Evolutionary conservation across 1,139 yeast species (phyloP), one percentile per base, ranked within the genome.

Genomic region (Zhuliangozyma parablackwelliae): DNA sequence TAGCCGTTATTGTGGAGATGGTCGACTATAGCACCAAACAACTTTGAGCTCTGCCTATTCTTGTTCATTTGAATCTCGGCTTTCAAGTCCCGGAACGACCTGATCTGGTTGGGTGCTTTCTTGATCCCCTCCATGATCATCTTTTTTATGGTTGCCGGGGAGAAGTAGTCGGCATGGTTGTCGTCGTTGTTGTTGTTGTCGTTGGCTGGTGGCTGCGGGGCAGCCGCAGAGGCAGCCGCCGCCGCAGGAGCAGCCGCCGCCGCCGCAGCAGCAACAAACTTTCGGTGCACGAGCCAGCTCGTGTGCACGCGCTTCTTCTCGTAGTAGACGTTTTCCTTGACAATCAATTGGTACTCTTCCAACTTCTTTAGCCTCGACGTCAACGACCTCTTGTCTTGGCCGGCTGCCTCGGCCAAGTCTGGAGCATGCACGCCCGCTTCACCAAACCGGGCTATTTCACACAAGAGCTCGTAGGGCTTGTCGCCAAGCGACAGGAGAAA

Each of bases 311-410:
- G 69, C 25, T 66, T 56, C 28, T 56, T 61, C 25, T 73, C 60
- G 39, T 73, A 45, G 54, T 60, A 70, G n/a, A 57, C 59, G 34
- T 51, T 59, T 23, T 53, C 59, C 45, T 71, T 76, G 21, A 59
- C 59, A 5, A 81, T 72, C 21, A 79, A 57, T 16, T 75, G 70
- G 39, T 62, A 54, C 11, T 68, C 75, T 41, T 70, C 77, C 25
- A 83, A 56, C 35, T 71, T 69, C 47, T 75, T 77, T 37, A 82
- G 63, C 46, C 92, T 65, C 2, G 78, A 67, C 0, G 89, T 80
- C 30, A 82, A 62, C 38, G 89, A 81, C 43, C 90, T 66, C n/a
- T 82, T 76, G 50, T 83, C 92, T 56, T 83, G 92, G 6, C 74
- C 75, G 0, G 88, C 76, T 11, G 61, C 65, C 30, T 65, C 63